Evolutionary conservation across 2,329 filamentous ascomycete species (phyloP).

Genomic region (Ophiostoma ulmi): DNA sequence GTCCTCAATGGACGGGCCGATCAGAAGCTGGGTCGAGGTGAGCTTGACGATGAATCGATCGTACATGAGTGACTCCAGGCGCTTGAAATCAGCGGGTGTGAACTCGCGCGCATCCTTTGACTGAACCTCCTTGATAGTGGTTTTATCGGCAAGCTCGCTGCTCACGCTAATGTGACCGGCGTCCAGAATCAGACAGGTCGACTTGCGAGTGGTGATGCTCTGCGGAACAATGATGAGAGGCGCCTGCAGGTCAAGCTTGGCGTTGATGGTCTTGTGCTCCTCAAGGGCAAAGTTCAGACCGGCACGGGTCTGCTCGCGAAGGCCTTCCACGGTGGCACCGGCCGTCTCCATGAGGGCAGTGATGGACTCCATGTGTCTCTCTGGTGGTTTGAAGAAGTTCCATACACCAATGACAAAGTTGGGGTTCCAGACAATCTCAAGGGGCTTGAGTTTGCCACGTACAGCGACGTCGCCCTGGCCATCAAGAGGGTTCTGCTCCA

Average conservation of each 20-base stretch:
- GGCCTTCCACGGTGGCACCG: slow-evolving; percentile 88
- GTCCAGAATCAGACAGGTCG: slow-evolving; percentile 88
- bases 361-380: slow-evolving; percentile 98
- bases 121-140: slow-evolving; percentile 84
- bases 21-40: slow-evolving; percentile 89
- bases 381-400: slow-evolving; percentile 93
- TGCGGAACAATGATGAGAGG: slow-evolving; percentile 95
- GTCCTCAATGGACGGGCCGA: slow-evolving; percentile 86
- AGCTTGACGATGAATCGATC: slow-evolving; percentile 93
- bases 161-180: slow-evolving; percentile 93
- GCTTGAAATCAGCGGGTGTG: slow-evolving; percentile 80
- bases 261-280: slow-evolving; percentile 97
- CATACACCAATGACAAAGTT: slow-evolving; percentile 84
- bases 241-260: slow-evolving; percentile 89
- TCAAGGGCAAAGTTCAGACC: slow-evolving; percentile 93
- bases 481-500: slow-evolving; percentile 94
- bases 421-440: slow-evolving; percentile 97
- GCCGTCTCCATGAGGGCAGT: slow-evolving; percentile 91
- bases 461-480: slow-evolving; percentile 86
- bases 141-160: slow-evolving; percentile 87
- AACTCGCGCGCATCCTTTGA: slow-evolving; percentile 84
- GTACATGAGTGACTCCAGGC: slow-evolving; percentile 90
- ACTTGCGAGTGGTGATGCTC: slow-evolving; percentile 74
- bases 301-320: slow-evolving; percentile 91
- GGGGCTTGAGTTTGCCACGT: slow-evolving; percentile 84